These are phyloP conservation scores for Shiraia sp. DNA, from an alignment of 2,329 filamentous ascomycete genomes.

Conservation along the genomic window DNA sequence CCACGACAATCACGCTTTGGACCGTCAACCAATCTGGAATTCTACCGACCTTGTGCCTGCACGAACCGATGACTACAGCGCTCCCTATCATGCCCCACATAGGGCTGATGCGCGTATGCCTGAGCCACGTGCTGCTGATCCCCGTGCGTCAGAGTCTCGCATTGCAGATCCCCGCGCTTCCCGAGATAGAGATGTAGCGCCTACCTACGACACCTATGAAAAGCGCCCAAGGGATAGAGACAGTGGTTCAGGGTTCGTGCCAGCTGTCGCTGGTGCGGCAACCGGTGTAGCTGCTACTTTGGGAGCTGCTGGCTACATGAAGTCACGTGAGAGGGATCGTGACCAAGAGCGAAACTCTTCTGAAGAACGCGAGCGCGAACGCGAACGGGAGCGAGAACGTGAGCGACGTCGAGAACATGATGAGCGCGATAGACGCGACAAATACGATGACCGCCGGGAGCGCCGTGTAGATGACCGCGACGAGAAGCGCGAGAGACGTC, in stretches of 20 bases:
- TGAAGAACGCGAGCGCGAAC: constrained; percentile 41
- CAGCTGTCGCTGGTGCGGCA: constrained; percentile 32
- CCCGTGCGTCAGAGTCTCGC: neutral
- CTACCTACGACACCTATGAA: constrained; percentile 27
- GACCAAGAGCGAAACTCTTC: constrained; percentile 36
- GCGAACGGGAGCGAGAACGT: constrained; percentile 48
- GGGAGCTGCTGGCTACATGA: constrained; percentile 35
- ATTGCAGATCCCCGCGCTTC: constrained; percentile 13
- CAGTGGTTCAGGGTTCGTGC: constrained; percentile 22
- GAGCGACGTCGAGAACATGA: constrained; percentile 37
- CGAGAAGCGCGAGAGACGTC: constrained; percentile 16
- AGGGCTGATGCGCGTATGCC: constrained; percentile 35
- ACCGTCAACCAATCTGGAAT: constrained; percentile 39
- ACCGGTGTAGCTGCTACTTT: constrained; percentile 35
- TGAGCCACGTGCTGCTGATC: constrained; percentile 15
- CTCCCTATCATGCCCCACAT: constrained; percentile 30
- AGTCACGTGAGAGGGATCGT: constrained; percentile 35
- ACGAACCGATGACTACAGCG: constrained; percentile 21
- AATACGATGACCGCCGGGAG: constrained; percentile 33
- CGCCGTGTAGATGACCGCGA: constrained; percentile 19
- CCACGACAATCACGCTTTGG: constrained; percentile 45
- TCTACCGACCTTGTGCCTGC: constrained; percentile 14
- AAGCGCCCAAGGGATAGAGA: constrained; percentile 40
- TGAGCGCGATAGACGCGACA: constrained; percentile 32
- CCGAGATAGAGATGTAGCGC: neutral